Base-by-base conservation (phyloP, 441 rosid species). In the Pelargonium australe region DNA sequence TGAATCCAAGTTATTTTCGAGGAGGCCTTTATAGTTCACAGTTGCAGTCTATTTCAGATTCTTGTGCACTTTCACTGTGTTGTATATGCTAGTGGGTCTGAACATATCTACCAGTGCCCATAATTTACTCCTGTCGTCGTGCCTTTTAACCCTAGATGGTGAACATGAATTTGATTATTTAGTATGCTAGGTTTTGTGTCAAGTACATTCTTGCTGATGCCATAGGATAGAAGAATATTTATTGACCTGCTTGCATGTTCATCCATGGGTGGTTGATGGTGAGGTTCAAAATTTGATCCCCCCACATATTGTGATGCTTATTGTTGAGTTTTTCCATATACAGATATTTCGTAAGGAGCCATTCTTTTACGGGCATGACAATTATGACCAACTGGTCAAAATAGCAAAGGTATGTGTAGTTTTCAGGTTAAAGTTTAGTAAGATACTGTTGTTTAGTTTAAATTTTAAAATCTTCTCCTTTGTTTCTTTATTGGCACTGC, bases 331-430 rank as follows among this genome's bases (percentile, higher is more conserved):
- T 55, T 77, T n/a, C n/a, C 73, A 67, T 76, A 44, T 76, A 41
- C 88, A 90, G 97, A 89, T 91, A 83, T 91, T 89, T 75, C 91
- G 95, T 0, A 89, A 91, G 80, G 97, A 89, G 71, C 95, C 95
- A 3, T 87, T 91, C 82, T 89, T 91, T 80, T 89, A 91, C 68
- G 97, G 97, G 58, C 97, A 91, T 83, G 97, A 91, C 81, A 89
- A 91, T 68, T 76, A 89, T 77, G 97, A 91, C 76, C 97, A 91
- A 63, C 79, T 91, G 75, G 95, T 86, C 67, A 89, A 89, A 81
- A 87, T 91, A 64, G 93, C 93, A 62, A 91, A 89, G 93, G 97
- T 87, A 83, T 69, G 84, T 78, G 53, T 69, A 72, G 8, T 53
- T 53, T 53, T 7, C 11, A 16, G 61, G 10, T 55, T 7, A 55